Evolutionary conservation across 768 basidiomycete genomes (phyloP), one percentile per base, ranked within the genome.

Genomic region (Hydnomerulius pinastri): DNA sequence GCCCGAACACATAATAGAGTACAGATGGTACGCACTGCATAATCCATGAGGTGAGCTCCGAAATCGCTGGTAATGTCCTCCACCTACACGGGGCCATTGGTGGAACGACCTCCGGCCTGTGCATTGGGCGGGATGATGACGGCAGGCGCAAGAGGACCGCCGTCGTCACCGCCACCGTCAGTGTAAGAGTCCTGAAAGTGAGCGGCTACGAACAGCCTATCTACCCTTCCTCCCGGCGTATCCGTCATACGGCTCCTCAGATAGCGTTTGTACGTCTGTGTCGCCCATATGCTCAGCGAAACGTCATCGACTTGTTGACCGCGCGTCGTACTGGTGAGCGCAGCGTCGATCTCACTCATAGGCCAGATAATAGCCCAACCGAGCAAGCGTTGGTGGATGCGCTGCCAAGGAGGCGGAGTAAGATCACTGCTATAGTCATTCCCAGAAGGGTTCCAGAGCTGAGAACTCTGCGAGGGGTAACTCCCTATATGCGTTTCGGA

Each of bases 281-380:
- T 90, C 27, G 89, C 85, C 91, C 91, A 93, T 60, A 93, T 86
- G 58, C 86, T 93, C 64, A 93, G 69, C 7, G 91, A 89, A n/a
- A 91, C 82, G 62, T 92, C 91, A 55, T 93, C 86, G 10, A 93
- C 88, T 62, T 93, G 91, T 59, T 89, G 85, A 21, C 89, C 90
- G 29, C 91, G 82, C 25, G 86, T 88, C 29, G 90, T 92, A 62
- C 90, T 92, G 59, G 85, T 86, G 41, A 92, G 76, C 6, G 90
- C 89, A 27, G 71, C 73, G 60, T 93, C 91, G 9, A 93, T 74
- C 68, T 92, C 90, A 32, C 71, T 73, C 73, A 83, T 78, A 4
- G 88, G 88, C 91, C 91, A 93, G 38, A 92, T 85, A 52, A 93
- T 87, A 36, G 91, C 91, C 91, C 91, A 93, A 55, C 70, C 83